Evolutionary conservation across 139 green algal genomes (phyloP).

Genomic region (Tetraselmis chui): DNA sequence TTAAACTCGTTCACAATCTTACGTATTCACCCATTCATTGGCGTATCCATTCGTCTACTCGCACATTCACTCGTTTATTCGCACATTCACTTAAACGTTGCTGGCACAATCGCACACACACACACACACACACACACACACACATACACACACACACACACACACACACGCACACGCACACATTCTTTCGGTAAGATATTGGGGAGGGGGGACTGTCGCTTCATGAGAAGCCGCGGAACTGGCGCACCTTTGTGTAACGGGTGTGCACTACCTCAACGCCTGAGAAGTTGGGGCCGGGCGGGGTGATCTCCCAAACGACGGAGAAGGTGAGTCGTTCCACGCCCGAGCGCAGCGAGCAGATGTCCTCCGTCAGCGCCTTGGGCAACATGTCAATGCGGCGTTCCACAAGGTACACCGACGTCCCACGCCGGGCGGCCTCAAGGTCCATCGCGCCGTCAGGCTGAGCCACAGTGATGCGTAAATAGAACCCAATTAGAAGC

Average conservation of each 20-base stretch:
- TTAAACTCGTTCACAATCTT: too few species aligned
- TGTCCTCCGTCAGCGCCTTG: conserved; percentile 87
- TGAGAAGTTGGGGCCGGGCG: neutral
- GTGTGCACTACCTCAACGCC: conserved; percentile 40
- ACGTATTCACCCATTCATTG: too few species aligned
- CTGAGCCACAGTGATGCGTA: neutral
- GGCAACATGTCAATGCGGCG: conserved; percentile 90
- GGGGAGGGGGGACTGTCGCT: neutral
- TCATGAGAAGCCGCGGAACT: too few species aligned
- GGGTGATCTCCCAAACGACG: conserved; percentile 85
- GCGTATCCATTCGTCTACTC: too few species aligned
- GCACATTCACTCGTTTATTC: too few species aligned
- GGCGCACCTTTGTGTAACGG: conserved; percentile 18
- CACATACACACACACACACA: neutral
- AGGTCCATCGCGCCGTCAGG: conserved; percentile 67
- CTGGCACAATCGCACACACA: neutral
- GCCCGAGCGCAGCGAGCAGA: conserved; percentile 60
- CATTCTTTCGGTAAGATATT: neutral
- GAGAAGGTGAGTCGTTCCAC: conserved; percentile 88
- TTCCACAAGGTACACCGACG: conserved; percentile 30
- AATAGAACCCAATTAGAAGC: neutral
- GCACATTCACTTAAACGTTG: too few species aligned
- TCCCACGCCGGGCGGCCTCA: conserved; percentile 55
- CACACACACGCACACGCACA: neutral
- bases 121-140: neutral